Percentiles rank a stretch among this genome's conserved stretches.
These are phyloP conservation scores for Thalassiosira sp. DNA, from an alignment of 352 stramenopile genomes.

Conservation along the genomic window DNA sequence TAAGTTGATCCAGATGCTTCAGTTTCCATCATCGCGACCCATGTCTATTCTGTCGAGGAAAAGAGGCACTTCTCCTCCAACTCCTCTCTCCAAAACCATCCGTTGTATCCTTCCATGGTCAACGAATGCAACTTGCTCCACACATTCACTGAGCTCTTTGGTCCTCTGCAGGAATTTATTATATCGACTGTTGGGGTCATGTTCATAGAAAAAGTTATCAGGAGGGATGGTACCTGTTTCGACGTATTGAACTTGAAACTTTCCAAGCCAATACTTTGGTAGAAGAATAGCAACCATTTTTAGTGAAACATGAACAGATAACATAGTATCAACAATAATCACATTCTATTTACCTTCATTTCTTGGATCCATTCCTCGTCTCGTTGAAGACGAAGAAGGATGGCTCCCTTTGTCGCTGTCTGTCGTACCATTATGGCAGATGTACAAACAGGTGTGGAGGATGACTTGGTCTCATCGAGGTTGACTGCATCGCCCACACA, in stretches of 20 bases:
- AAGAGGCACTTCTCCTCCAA: conserved; percentile 25
- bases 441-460: conserved; percentile 39
- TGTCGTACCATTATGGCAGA: conserved; percentile 79
- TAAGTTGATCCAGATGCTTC: too few species aligned
- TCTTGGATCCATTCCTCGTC: conserved; percentile 80
- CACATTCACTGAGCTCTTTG: conserved; percentile 49
- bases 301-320: too few species aligned
- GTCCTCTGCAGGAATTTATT: conserved; percentile 62
- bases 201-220: conserved; percentile 71
- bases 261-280: conserved; percentile 68
- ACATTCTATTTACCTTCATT: too few species aligned
- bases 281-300: too few species aligned
- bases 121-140: conserved; percentile 54
- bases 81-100: conserved; percentile 31
- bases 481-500: conserved; percentile 60
- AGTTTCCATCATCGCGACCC: neutral
- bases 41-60: conserved; percentile 46
- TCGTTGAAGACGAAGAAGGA: conserved; percentile 66
- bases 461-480: conserved; percentile 14
- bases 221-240: conserved; percentile 43
- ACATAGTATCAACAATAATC: too few species aligned
- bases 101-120: conserved; percentile 43
- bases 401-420: conserved; percentile 69
- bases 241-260: conserved; percentile 62
- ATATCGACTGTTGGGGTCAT: conserved; percentile 47